phyloP scores from a whole-genome alignment of 2,329 filamentous ascomycete genomes.

The Thelonectria rubi region DNA sequence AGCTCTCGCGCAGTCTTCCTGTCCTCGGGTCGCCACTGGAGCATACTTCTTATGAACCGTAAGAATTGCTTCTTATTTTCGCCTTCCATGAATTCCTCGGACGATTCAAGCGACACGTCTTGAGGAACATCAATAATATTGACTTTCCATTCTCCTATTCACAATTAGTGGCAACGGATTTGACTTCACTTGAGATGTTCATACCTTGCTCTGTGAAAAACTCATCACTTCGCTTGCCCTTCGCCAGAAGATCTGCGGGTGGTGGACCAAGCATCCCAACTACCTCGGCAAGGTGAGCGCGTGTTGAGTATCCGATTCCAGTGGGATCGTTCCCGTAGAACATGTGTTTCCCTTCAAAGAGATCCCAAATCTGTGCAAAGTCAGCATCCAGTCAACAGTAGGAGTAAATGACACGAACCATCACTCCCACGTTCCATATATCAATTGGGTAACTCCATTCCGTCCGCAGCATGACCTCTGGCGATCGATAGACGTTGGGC shows the following conservation, averaged over 20 bases:
- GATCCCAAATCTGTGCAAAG: slow-evolving; percentile 33
- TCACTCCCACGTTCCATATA: slow-evolving; percentile 37
- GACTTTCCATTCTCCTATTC: slow-evolving; percentile 24
- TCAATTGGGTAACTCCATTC: slow-evolving; percentile 40
- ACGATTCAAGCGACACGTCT: neutral
- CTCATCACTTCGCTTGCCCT: slow-evolving; percentile 21
- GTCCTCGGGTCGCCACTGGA: slow-evolving; percentile 42
- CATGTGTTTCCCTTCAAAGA: slow-evolving; percentile 36
- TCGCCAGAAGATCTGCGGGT: slow-evolving; percentile 28
- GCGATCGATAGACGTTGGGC: slow-evolving; percentile 37
- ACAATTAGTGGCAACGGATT: neutral
- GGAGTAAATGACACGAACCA: slow-evolving; percentile 18
- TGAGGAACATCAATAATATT: neutral
- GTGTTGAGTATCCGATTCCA: slow-evolving; percentile 29
- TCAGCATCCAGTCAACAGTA: neutral
- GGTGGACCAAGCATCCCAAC: slow-evolving; percentile 36
- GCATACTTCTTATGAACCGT: slow-evolving; percentile 36
- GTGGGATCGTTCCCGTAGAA: slow-evolving; percentile 29
- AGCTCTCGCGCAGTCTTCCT: slow-evolving; percentile 36
- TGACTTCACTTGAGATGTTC: neutral
- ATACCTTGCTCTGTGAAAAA: slow-evolving; percentile 22
- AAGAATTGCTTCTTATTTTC: slow-evolving; percentile 32
- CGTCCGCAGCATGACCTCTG: slow-evolving; percentile 39
- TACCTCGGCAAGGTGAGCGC: slow-evolving; percentile 38
- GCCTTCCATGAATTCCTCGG: slow-evolving; percentile 23